Evolutionary conservation across 2,329 filamentous ascomycete genomes (phyloP).

Genomic region (Purpureocillium takamizusanense): DNA sequence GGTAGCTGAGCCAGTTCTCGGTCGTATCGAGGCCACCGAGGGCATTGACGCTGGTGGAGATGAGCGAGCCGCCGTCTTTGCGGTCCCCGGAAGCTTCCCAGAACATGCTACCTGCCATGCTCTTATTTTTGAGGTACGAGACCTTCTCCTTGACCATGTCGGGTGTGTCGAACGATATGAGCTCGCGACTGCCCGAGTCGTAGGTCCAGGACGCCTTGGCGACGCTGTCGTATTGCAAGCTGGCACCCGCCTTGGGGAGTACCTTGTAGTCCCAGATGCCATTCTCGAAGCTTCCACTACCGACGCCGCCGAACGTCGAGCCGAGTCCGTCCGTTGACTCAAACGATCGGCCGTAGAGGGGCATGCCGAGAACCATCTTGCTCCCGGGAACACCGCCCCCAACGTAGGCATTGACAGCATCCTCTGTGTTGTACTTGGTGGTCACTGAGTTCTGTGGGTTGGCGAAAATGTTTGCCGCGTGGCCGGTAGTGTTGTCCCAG

Average conservation of each 20-base stretch:
- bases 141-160: conserved; percentile 53
- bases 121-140: conserved; percentile 49
- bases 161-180: conserved; percentile 66
- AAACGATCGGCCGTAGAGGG: conserved; percentile 36
- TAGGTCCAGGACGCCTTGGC: conserved; percentile 64
- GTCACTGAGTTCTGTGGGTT: conserved; percentile 40
- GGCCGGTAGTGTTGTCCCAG: conserved; percentile 56
- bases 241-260: conserved; percentile 53
- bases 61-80: conserved; percentile 49
- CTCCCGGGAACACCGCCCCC: conserved; percentile 47
- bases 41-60: conserved; percentile 36
- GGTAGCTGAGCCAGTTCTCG: conserved; percentile 43
- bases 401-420: conserved; percentile 58
- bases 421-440: conserved; percentile 62
- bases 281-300: conserved; percentile 61
- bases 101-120: conserved; percentile 73
- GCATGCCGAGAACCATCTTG: conserved; percentile 73
- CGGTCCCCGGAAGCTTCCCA: conserved; percentile 72
- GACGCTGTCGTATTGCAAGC: conserved; percentile 45
- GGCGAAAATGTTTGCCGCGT: conserved; percentile 63
- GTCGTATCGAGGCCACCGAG: conserved; percentile 31
- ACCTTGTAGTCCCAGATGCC: conserved; percentile 77
- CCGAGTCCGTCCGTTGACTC: conserved; percentile 53
- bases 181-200: conserved; percentile 45
- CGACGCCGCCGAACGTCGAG: conserved; percentile 51